Evolutionary conservation across 139 green algal species (phyloP).

Genomic region (Diplosphaera chodatii): DNA sequence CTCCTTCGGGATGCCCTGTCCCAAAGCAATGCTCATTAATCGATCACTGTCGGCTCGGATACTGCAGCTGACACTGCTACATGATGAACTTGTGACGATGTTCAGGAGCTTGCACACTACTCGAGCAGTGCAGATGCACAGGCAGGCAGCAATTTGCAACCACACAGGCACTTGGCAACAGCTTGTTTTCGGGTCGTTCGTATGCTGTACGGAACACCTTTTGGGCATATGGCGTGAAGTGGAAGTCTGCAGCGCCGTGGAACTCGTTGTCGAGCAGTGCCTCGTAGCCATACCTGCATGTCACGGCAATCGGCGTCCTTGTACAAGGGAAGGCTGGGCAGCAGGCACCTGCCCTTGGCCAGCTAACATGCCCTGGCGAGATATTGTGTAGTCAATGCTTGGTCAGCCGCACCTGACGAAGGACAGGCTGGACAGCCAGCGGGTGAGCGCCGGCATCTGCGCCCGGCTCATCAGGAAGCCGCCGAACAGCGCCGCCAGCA

Average conservation of each 20-base stretch:
- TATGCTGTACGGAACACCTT: constrained; percentile 7
- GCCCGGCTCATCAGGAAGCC: constrained; percentile 55
- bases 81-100: too few relatives aligned
- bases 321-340: too few relatives aligned
- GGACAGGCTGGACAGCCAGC: constrained; percentile 23
- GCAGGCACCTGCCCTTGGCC: too few relatives aligned
- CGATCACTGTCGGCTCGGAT: too few relatives aligned
- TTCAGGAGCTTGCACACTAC: too few relatives aligned
- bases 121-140: background rate
- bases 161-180: too few relatives aligned
- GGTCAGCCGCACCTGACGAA: constrained; percentile 30
- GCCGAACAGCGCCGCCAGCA: constrained; percentile 46
- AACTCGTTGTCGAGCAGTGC: constrained; percentile 63
- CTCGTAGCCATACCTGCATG: constrained; percentile 57
- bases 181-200: background rate
- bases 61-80: too few relatives aligned
- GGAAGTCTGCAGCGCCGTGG: constrained; percentile 36
- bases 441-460: constrained; percentile 35
- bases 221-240: constrained; percentile 51
- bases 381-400: background rate
- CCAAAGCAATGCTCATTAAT: background rate
- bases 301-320: too few relatives aligned
- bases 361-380: background rate
- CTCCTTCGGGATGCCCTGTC: background rate
- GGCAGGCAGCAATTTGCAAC: background rate